Conservation (phyloP, 768 basidiomycete genomes). For the Russula brevipes region DNA sequence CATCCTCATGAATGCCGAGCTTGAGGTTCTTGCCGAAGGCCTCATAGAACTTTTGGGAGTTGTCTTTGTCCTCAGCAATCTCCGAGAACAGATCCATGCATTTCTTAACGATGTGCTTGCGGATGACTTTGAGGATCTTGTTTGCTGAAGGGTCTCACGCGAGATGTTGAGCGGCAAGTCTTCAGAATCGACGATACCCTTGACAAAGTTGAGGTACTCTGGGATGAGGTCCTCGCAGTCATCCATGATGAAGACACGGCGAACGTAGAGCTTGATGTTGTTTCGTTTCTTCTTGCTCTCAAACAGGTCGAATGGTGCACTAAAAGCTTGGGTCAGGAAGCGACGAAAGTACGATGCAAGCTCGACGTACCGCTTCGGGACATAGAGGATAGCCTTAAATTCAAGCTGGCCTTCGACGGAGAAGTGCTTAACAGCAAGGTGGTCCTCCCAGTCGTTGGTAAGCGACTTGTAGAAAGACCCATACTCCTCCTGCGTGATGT, state of each 20-base stretch:
- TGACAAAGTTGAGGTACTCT: conserved; percentile 99
- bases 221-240: conserved; percentile 99
- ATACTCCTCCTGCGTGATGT: conserved; percentile 93
- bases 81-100: conserved; percentile 90
- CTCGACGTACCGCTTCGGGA: conserved; percentile 80
- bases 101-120: conserved; percentile 99
- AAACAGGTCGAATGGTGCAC: conserved; percentile 98
- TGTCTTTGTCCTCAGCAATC: conserved; percentile 99
- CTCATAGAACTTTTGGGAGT: conserved; percentile 94
- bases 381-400: conserved; percentile 98
- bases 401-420: conserved; percentile 99
- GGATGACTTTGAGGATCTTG: conserved; percentile 99
- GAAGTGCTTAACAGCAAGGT: conserved; percentile 99
- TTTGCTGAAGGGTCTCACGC: conserved; percentile 99
- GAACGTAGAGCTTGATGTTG: conserved; percentile 99
- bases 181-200: conserved; percentile 99
- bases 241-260: conserved; percentile 99
- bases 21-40: conserved; percentile 99
- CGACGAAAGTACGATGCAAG: conserved; percentile 14
- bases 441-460: conserved; percentile 99
- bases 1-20: conserved; percentile 98
- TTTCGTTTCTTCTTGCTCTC: conserved; percentile 99
- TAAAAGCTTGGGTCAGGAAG: conserved; percentile 30
- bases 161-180: conserved; percentile 99
- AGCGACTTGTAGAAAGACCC: conserved; percentile 98